Evolutionary conservation across 1,284 basidiomycete species (phyloP), one percentile per base, ranked within the genome.

Genomic region (Marasmius tenuissimus): DNA sequence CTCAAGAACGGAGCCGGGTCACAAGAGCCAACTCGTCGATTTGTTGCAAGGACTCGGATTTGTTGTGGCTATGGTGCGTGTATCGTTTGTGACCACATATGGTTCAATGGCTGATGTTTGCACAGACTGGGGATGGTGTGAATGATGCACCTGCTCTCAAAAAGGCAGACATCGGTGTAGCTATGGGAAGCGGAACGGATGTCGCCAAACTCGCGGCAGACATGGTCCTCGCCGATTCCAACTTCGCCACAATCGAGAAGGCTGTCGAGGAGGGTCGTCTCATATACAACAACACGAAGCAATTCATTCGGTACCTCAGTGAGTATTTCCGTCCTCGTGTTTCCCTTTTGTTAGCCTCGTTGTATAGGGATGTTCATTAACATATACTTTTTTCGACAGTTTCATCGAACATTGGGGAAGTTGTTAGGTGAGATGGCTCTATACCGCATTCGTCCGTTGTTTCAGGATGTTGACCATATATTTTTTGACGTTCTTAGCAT

Each of bases 211-310:
- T 98, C 66, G 97, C 97, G 10, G 95, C 96, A 22, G 97, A 99
- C 75, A 97, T 96, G 93, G 93, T 96, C 40, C 86, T 96, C 52
- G 92, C 94, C 3, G 91, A 93, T 72, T 92, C 90, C 12, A 93
- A 93, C 76, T 93, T 93, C 71, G 85, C 96, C 7, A 98, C 97
- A 1, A 97, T 99, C 73, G 91, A 97, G 69, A 85, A 89, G 63
- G 97, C 97, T 2, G 96, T 99, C 45, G 96, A 98, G 75, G 96
- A 98, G 78, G 97, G 97, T 67, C 84, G 97, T 73, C 83, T 94
- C 59, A 99, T 99, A 73, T 99, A 98, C 78, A 98, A 98, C 81
- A 98, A 98, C 78, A 98, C 96, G 57, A 98, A 98, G 79, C 94
- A 97, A 73, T 99, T 99, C 74, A 96, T 97, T 75, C 90, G 94